These are phyloP conservation scores for Xylaria sp. DNA, from an alignment of 2,329 filamentous ascomycete genomes.

Conservation along the genomic window DNA sequence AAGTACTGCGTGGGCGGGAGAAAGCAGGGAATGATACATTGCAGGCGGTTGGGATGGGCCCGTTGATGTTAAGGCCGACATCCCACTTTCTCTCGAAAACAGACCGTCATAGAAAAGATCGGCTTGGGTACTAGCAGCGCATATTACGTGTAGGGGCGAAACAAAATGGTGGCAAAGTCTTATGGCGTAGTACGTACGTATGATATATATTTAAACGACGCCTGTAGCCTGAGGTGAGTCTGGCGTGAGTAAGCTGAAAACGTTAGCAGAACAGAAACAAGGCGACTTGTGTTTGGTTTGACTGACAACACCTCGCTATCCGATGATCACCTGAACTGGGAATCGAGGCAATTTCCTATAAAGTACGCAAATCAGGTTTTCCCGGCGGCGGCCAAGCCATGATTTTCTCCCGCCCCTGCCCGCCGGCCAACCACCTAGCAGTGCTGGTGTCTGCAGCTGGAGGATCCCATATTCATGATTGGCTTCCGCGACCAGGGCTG, in stretches of 20 bases:
- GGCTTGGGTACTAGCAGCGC: neutral
- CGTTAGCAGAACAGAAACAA: neutral
- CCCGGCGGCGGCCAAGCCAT: neutral
- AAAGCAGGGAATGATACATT: neutral
- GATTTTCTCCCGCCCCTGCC: conserved; percentile 19
- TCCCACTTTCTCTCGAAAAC: neutral
- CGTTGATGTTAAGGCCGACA: neutral
- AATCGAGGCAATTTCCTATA: neutral
- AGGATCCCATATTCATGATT: conserved; percentile 27
- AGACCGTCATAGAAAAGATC: neutral
- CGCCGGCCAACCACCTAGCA: conserved; percentile 17
- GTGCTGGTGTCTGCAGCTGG: conserved; percentile 18
- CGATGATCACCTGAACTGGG: neutral
- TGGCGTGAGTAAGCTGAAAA: too few relatives aligned
- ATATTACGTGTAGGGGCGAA: too few relatives aligned
- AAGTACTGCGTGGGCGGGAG: too few relatives aligned
- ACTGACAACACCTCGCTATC: too few relatives aligned
- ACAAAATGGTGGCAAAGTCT: neutral
- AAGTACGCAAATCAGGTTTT: conserved; percentile 10
- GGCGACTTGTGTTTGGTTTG: too few relatives aligned
- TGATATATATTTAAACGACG: too few relatives aligned
- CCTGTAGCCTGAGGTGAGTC: too few relatives aligned
- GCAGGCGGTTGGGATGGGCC: conserved; percentile 11
- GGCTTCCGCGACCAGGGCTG: conserved; percentile 1
- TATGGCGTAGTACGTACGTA: too few relatives aligned